Percentiles rank a stretch among this genome's conserved stretches.
phyloP scores from a whole-genome alignment of 2,329 filamentous ascomycete species.

The Monosporascus sp. region DNA sequence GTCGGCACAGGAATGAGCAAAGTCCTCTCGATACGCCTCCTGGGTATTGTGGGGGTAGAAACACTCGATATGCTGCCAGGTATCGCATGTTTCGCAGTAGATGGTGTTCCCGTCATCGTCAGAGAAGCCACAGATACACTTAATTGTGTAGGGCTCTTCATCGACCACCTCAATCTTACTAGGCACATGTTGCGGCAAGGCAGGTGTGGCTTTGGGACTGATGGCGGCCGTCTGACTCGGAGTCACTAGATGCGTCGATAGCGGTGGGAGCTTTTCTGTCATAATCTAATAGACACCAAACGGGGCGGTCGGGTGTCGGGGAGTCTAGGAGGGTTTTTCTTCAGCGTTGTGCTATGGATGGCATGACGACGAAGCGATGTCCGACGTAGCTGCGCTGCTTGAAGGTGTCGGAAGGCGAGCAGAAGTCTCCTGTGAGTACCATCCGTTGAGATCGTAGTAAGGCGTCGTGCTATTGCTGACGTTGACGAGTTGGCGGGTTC shows the following conservation, averaged over 20 bases:
- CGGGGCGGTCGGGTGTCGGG: constrained; percentile 26
- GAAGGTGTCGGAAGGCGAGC: constrained; percentile 5
- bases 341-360: constrained; percentile 50
- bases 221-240: constrained; percentile 44
- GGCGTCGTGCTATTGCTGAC: constrained; percentile 6
- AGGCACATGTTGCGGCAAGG: constrained; percentile 35
- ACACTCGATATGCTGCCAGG: constrained; percentile 97
- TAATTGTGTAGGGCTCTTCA: constrained; percentile 89
- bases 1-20: constrained; percentile 81
- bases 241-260: constrained; percentile 52
- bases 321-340: constrained; percentile 22
- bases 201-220: constrained; percentile 33
- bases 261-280: constrained; percentile 53
- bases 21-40: constrained; percentile 65
- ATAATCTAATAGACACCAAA: constrained; percentile 53
- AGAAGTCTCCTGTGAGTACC: constrained; percentile 4
- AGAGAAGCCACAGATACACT: constrained; percentile 90
- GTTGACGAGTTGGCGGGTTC: background rate
- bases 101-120: constrained; percentile 98
- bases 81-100: constrained; percentile 91
- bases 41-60: constrained; percentile 76
- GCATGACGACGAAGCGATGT: constrained; percentile 53
- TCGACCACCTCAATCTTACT: constrained; percentile 55
- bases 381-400: constrained; percentile 30
- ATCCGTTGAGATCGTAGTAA: constrained; percentile 8